Conservation (phyloP, 257 asterid genomes). For the Petrea volubilis region DNA sequence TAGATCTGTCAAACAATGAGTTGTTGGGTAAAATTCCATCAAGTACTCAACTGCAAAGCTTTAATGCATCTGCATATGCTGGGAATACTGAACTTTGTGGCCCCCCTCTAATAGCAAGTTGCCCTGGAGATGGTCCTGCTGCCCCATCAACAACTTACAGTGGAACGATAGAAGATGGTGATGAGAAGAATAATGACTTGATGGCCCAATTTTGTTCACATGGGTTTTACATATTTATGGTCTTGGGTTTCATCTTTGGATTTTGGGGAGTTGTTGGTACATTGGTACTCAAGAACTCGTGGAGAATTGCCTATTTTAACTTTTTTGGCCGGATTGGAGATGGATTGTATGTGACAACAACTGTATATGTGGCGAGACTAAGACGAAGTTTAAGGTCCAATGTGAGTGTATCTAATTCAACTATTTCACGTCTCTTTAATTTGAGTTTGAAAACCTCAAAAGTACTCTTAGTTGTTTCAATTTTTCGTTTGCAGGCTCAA, state of each 20-base stretch:
- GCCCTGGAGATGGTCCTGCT: no score
- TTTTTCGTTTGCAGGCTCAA: not conserved
- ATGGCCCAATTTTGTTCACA: not conserved
- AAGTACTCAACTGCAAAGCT: conserved; percentile 31
- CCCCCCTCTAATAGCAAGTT: no score
- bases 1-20: conserved; percentile 33
- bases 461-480: no score
- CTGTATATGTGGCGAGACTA: not conserved
- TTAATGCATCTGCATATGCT: not conserved
- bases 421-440: not conserved
- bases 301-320: conserved; percentile 22
- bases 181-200: not conserved
- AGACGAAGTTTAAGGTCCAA: not conserved
- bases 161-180: not conserved
- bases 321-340: conserved; percentile 16
- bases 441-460: not conserved
- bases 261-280: conserved; percentile 22
- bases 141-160: not conserved
- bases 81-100: no score
- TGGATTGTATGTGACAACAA: conserved; percentile 17
- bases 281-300: conserved; percentile 22
- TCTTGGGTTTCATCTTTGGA: no score
- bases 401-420: not conserved
- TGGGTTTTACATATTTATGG: no score
- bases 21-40: conserved; percentile 26